Conservation (phyloP, 805 yeast genomes). For the Suhomyces faveliae region DNA sequence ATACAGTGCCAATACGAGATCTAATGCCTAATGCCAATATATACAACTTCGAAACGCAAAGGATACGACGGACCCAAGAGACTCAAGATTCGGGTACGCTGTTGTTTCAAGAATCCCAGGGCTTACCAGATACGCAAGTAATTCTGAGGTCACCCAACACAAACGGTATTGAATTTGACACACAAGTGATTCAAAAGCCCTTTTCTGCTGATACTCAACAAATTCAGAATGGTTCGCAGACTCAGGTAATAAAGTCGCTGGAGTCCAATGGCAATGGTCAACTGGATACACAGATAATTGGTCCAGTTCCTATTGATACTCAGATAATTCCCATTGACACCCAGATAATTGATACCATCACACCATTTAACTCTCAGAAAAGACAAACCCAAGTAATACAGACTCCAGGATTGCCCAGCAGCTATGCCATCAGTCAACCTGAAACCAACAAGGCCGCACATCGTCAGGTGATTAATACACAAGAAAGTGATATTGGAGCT, state of each 20-base stretch:
- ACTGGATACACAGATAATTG: background rate
- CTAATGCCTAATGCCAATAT: no score
- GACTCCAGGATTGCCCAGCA: background rate
- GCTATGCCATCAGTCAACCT: background rate
- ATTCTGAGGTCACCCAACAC: background rate
- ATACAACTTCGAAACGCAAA: constrained; percentile 3
- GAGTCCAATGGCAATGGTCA: background rate
- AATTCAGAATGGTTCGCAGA: background rate
- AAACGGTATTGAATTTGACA: background rate
- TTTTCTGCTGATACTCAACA: background rate
- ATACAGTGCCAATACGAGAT: no score
- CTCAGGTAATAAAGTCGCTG: background rate
- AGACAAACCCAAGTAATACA: background rate
- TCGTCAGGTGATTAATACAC: constrained; percentile 35
- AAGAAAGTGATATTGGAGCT: constrained; percentile 14
- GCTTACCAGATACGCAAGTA: background rate
- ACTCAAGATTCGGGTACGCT: constrained; percentile 1
- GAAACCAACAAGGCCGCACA: constrained; percentile 13
- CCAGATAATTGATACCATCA: background rate
- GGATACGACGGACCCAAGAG: constrained; percentile 5
- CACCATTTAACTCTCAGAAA: background rate
- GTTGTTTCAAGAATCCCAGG: constrained; percentile 2
- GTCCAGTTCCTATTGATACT: background rate
- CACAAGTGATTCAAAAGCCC: background rate
- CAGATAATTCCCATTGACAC: background rate